These are phyloP conservation scores for Spergularia azorica DNA, from an alignment of 179 eudicot species.

Conservation along the genomic window DNA sequence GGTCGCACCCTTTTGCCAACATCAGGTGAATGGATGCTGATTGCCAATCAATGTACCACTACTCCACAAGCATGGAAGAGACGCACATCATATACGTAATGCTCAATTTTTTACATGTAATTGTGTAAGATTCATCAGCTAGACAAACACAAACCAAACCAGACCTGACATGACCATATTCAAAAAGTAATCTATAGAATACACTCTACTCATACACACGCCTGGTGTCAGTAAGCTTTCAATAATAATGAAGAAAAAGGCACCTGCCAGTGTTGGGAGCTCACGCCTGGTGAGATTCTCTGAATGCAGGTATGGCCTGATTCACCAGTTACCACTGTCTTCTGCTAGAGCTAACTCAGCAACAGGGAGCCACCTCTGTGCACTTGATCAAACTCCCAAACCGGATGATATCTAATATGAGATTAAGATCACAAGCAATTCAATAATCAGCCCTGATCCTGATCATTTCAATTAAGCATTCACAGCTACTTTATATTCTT, in stretches of 20 bases:
- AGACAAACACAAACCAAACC: too few relatives aligned
- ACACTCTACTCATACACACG: background rate
- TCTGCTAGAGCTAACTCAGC: constrained; percentile 78
- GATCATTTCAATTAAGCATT: too few relatives aligned
- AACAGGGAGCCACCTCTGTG: constrained; percentile 98
- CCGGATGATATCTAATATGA: constrained; percentile 48
- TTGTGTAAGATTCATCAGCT: too few relatives aligned
- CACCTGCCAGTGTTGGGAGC: constrained; percentile 98
- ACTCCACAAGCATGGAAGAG: background rate
- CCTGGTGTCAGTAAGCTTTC: constrained; percentile 18
- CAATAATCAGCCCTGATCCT: constrained; percentile 18
- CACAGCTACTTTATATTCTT: background rate
- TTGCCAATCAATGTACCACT: background rate
- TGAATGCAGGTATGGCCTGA: too few relatives aligned
- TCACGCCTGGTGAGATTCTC: too few relatives aligned
- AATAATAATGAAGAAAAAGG: constrained; percentile 1
- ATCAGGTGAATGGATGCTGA: background rate
- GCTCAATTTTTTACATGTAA: too few relatives aligned
- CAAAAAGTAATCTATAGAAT: too few relatives aligned
- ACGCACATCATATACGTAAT: background rate
- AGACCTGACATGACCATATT: constrained; percentile 7
- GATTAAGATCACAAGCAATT: constrained; percentile 25
- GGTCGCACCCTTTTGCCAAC: background rate
- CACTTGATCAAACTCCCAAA: constrained; percentile 94
- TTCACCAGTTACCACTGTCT: too few relatives aligned